Conservation (phyloP, 164 flowering plant genomes). For the Annona cherimola region DNA sequence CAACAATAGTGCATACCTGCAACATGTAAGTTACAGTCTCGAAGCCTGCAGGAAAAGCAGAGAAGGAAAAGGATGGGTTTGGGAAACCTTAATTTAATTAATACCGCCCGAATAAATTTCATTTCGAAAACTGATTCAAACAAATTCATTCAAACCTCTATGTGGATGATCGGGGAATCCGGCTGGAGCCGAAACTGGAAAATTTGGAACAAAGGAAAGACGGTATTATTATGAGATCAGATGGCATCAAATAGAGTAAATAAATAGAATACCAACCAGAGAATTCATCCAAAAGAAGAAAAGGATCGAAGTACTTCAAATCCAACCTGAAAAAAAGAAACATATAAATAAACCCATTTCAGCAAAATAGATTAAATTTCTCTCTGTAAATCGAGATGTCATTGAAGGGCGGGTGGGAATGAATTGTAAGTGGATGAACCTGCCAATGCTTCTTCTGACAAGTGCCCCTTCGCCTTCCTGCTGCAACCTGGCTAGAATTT, state of each 20-base stretch:
- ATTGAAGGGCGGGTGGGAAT: neutral
- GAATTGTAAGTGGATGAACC: too few species aligned
- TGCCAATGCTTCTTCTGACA: slow-evolving; percentile 78
- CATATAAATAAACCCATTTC: neutral
- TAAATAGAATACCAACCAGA: slow-evolving; percentile 40
- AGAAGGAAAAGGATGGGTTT: too few species aligned
- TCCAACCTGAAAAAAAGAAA: slow-evolving; percentile 69
- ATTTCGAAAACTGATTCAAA: too few species aligned
- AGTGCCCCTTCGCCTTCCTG: slow-evolving; percentile 63
- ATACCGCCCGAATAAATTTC: too few species aligned
- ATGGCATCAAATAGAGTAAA: neutral
- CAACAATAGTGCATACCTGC: too few species aligned
- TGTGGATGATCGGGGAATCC: slow-evolving; percentile 98
- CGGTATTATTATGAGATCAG: neutral
- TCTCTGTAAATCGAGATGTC: neutral
- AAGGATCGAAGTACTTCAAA: slow-evolving; percentile 77
- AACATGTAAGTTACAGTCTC: slow-evolving; percentile 92
- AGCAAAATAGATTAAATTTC: neutral
- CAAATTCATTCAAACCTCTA: slow-evolving; percentile 70
- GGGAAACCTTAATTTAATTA: too few species aligned
- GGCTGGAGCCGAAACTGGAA: slow-evolving; percentile 76
- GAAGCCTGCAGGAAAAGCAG: slow-evolving; percentile 54
- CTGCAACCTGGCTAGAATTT: slow-evolving; percentile 55
- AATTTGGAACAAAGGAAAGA: slow-evolving; percentile 4
- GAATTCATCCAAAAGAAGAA: slow-evolving; percentile 80